Percentiles rank a stretch among this genome's conserved stretches.
Conservation (phyloP, 129 eudicot genomes). For the Centrapalus pauciflorus region DNA sequence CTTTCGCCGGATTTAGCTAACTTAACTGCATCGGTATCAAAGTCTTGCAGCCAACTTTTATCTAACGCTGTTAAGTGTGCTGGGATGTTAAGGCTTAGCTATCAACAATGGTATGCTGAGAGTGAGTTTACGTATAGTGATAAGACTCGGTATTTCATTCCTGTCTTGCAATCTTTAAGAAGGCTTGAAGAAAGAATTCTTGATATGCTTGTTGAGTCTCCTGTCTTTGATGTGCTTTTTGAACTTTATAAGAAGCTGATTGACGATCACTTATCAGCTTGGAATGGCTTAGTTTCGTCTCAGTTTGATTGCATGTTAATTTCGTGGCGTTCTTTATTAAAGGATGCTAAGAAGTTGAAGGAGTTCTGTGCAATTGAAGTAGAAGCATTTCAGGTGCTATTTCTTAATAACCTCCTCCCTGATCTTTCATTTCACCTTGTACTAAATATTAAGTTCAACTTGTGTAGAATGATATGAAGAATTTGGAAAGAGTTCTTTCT, state of each 20-base stretch:
- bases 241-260: conserved; percentile 49
- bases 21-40: conserved; percentile 13
- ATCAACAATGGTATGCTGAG: conserved; percentile 73
- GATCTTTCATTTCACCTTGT: neutral
- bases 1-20: conserved; percentile 55
- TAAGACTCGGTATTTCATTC: conserved; percentile 32
- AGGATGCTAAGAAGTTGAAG: conserved; percentile 43
- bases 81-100: conserved; percentile 56
- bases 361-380: conserved; percentile 51
- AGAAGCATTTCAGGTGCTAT: conserved; percentile 52
- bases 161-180: conserved; percentile 39
- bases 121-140: conserved; percentile 21
- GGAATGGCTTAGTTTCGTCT: conserved; percentile 53
- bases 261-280: conserved; percentile 63
- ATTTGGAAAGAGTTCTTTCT: conserved; percentile 34
- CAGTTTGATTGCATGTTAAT: conserved; percentile 37
- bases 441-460: neutral
- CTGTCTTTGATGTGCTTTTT: conserved; percentile 50
- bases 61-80: conserved; percentile 48
- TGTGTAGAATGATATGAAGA: conserved; percentile 41
- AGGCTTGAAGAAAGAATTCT: conserved; percentile 69
- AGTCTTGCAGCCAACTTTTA: conserved; percentile 28
- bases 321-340: conserved; percentile 60
- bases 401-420: neutral
- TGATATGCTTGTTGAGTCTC: conserved; percentile 48